Evolutionary conservation across 257 asterid species (phyloP), one percentile per base, ranked within the genome.

Genomic region (Ballota nigra): DNA sequence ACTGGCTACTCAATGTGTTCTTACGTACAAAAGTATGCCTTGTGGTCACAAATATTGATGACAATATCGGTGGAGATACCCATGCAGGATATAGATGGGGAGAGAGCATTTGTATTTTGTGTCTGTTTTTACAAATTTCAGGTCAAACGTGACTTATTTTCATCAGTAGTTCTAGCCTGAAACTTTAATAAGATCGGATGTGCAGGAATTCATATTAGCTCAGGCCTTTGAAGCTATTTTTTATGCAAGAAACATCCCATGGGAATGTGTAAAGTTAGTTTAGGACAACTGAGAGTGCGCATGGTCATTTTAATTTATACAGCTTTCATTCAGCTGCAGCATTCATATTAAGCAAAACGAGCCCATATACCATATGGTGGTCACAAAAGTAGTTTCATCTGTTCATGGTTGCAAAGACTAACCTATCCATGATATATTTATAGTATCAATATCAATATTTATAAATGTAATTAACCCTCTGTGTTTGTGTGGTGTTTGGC

Each of bases 131-230:
- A 41, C 5, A 41, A 16, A 41, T 41, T 41, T 41, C 16, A 11
- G 49, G 49, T 41, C 49, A 41, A 41, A 16, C 49, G 12, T 41
- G 49, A 41, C 49, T n/a, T n/a, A n/a, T n/a, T 33, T 38, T 19
- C 19, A 57, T 28, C 59, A 69, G 40, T 72, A 49, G 65, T 28
- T 63, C 59, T 34, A 12, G 58, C 41, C 60, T 24, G 59, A 59
- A 67, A 61, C 61, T 28, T 9, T 23, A 75, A 61, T 47, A 69
- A 38, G 36, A 59, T 34, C 36, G 8, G 33, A 36, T 9, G 24
- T 33, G 29, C 66, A 22, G 56, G 64, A 36, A 57, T 9, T 66
- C 68, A 41, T 41, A 41, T 58, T 55, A 10, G 33, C 9, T 28
- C 20, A 18, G 60, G 66, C 31, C 52, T 41, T 22, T 2, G 55